Evolutionary conservation across 2,329 filamentous ascomycete species (phyloP), one percentile per base, ranked within the genome.

Genomic region (Talaromyces sp.): DNA sequence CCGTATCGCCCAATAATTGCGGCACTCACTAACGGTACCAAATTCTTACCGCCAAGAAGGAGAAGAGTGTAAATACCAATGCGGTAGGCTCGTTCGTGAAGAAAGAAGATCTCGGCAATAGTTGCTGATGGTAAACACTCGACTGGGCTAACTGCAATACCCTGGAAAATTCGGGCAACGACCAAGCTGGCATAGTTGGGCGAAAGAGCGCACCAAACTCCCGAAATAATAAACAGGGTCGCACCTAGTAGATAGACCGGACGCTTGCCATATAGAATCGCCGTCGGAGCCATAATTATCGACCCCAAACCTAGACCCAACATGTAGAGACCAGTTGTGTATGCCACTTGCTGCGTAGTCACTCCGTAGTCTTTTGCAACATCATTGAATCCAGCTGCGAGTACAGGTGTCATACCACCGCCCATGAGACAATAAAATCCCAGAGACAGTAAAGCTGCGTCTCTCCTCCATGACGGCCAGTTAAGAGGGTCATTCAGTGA

Each of bases 311-410:
- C 93, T 43, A 97, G 78, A 0, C 94, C 94, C 84, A 96, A 82
- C 92, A 97, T 97, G 77, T 91, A 97, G 14, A 97, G 77, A 0
- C 92, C 92, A 0, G 92, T 96, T 0, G 93, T 97, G 60, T 96
- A 80, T 2, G 93, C 88, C 3, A 97, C 91, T 56, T 83, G 76
- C 31, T 91, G 84, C 17, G 89, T 85, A 0, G 84, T 80, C 24
- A 96, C 84, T 62, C 82, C 63, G 70, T 89, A 88, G 1, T 81
- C 83, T 0, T 80, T 64, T 1, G 92, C 88, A 12, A 97, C 89
- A 50, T 95, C 80, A 32, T 86, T 87, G 78, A 97, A 97, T 12
- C 92, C 93, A 10, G 94, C 93, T 0, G 93, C 92, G 19, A 97
- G 81, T 31, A 97, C 80, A 0, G 94, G 90, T 0, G 92, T 97